These are phyloP conservation scores for Cyberlindnera veronae DNA, from an alignment of 805 yeast genomes.

Conservation along the genomic window DNA sequence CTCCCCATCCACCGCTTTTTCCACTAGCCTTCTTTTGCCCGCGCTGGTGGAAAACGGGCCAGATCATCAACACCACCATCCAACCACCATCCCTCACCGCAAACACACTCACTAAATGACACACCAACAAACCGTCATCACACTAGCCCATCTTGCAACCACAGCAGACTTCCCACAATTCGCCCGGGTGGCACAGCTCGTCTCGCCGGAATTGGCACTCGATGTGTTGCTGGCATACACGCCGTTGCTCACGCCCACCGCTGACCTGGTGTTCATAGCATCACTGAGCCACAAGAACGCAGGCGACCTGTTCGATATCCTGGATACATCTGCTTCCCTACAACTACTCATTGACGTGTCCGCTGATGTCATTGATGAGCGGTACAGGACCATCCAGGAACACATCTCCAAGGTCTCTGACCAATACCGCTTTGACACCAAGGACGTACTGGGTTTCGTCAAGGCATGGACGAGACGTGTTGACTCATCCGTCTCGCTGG, in stretches of 20 bases:
- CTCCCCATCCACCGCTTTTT: too few relatives aligned
- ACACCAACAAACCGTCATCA: slow-evolving; percentile 2
- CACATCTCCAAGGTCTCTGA: slow-evolving; percentile 1
- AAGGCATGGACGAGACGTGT: slow-evolving; percentile 10
- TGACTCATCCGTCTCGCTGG: not conserved
- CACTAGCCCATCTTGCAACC: slow-evolving; percentile 6
- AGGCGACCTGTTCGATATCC: slow-evolving; percentile 3
- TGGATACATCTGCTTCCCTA: not conserved
- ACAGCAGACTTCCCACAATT: slow-evolving; percentile 1
- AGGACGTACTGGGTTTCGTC: slow-evolving; percentile 13
- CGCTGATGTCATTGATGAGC: slow-evolving; percentile 3
- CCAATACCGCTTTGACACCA: slow-evolving; percentile 5
- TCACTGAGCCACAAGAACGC: not conserved
- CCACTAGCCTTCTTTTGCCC: too few relatives aligned
- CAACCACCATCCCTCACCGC: too few relatives aligned
- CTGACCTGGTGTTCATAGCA: slow-evolving; percentile 8
- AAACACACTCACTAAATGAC: slow-evolving; percentile 1
- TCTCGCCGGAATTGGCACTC: slow-evolving; percentile 1
- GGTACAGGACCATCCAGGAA: slow-evolving; percentile 1
- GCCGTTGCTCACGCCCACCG: slow-evolving; percentile 9
- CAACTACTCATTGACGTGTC: slow-evolving; percentile 8
- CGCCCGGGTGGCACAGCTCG: slow-evolving; percentile 1
- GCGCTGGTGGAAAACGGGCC: not conserved
- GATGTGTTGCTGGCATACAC: slow-evolving; percentile 11
- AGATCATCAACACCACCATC: not conserved